Evolutionary conservation across 1,139 yeast species (phyloP).

Genomic region (Ogataea hybrid): DNA sequence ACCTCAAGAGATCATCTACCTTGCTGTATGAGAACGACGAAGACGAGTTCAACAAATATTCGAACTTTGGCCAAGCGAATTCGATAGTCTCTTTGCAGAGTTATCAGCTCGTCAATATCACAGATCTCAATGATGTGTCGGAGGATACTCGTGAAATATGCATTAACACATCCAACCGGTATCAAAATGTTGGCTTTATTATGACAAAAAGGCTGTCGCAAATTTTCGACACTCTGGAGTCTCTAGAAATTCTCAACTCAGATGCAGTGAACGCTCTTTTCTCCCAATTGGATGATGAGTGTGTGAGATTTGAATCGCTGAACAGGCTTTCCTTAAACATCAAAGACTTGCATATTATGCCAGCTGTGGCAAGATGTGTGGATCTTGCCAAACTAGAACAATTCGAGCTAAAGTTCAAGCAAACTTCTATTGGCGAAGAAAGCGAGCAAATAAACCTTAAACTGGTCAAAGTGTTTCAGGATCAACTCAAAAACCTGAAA

Average conservation of each 20-base stretch:
- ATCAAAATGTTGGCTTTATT: slow-evolving; percentile 5
- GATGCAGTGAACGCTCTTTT: slow-evolving; percentile 10
- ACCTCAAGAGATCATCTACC: slow-evolving; percentile 6
- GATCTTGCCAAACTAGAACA: slow-evolving; percentile 12
- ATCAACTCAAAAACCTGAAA: slow-evolving; percentile 11
- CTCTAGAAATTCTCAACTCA: slow-evolving; percentile 14
- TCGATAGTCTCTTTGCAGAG: slow-evolving; percentile 11
- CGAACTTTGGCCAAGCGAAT: not conserved
- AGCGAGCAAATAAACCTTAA: slow-evolving; percentile 9
- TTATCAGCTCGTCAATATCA: slow-evolving; percentile 16
- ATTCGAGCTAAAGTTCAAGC: slow-evolving; percentile 25
- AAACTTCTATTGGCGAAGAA: slow-evolving; percentile 9
- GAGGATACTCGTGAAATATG: slow-evolving; percentile 11
- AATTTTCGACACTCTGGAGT: slow-evolving; percentile 7
- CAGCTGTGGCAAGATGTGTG: slow-evolving; percentile 4
- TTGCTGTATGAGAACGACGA: slow-evolving; percentile 22
- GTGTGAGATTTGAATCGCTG: slow-evolving; percentile 10
- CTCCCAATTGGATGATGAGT: not conserved
- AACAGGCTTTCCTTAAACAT: slow-evolving; percentile 14
- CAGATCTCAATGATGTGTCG: slow-evolving; percentile 17
- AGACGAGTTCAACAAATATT: slow-evolving; percentile 11
- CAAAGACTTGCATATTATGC: slow-evolving; percentile 4
- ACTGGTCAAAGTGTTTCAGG: slow-evolving; percentile 12
- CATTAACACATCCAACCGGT: slow-evolving; percentile 10
- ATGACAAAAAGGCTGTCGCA: slow-evolving; percentile 2